Evolutionary conservation across 768 basidiomycete genomes (phyloP), one percentile per base, ranked within the genome.

Genomic region (Chalciporus piperatus): DNA sequence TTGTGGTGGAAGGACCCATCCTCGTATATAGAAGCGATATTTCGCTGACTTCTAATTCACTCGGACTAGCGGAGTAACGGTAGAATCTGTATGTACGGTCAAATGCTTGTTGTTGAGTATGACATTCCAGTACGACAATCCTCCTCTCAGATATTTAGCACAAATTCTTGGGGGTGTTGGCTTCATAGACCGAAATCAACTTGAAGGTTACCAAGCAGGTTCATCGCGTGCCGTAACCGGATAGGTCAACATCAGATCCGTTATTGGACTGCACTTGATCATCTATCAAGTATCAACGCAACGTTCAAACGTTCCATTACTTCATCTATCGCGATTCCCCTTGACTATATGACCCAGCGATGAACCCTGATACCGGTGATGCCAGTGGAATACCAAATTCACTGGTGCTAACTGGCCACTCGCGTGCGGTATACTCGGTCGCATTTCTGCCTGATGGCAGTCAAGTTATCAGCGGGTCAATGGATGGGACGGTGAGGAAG

Each of bases 401-500:
- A 22, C 8, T 25, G 12, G 28, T 54, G 7, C 43, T 48, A n/a
- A 20, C 41, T 10, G 47, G 56, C 4, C 54, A 57, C 39, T 39
- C 17, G 4, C 16, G 35, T 33, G n/a, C 7, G 17, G 55, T 52
- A 37, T 27, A 45, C 30, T 46, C 47, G 35, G 17, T 52, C 25
- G 47, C 41, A 9, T 57, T 52, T 39, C 27, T 47, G 10, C 47
- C 47, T 2, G 50, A 51, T 14, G 23, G 46, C 9, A 27, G 22
- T 23, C 50, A 48, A 19, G 39, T 55, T 16, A 4, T 56, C 28
- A 56, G 50, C 3, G 47, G 50, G 1, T 51, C 54, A 33, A 38
- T 16, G 22, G 47, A 51, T 3, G 28, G 35, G 13, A 51, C 39
- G 8, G 5, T 56, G 4, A 16, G 43, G 19, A 48, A 42, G 1